Evolutionary conservation across 305 asterid genomes (phyloP), one percentile per base, ranked within the genome.

Genomic region (Solanum hybrid): DNA sequence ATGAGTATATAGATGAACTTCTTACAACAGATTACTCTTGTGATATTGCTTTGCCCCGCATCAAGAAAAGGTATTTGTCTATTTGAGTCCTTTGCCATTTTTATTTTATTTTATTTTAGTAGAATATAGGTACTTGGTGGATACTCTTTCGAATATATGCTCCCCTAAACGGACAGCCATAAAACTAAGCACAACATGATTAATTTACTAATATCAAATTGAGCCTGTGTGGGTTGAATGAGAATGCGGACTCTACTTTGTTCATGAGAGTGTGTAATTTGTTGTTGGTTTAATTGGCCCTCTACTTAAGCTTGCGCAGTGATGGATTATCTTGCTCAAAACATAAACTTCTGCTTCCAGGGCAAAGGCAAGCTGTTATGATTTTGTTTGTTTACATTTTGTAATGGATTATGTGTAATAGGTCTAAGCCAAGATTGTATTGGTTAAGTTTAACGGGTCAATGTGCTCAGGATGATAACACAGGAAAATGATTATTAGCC

Each of bases 21-120:
- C 88, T 96, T 90, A 96, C 98, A 3, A 95, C 86, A 91, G 99
- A 97, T 92, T 97, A 97, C 91, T 96, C 98, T 42, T 97, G 99
- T 74, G 98, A 97, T 92, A 94, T 96, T 76, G 98, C 99, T 9
- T 89, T 97, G 90, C 99, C 99, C 4, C 94, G 98, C 86, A 94
- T 97, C 31, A 97, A 97, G 92, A 96, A 95, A 90, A 95, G 99
- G 99, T 96, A 93, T 42, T 61, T 75, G n/a, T 40, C 67, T 42
- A 11, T 40, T 31, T 79, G 33, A 12, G 20, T 13, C 57, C 11
- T 80, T 37, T 37, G 86, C 34, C 33, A 6, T 80, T 79, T 40
- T 40, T 11, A 40, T 39, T 22, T 34, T 34, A 78, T 78, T 28
- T 3, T 78, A 35, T 77, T 34, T 34, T 77, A 34, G 83, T 77